A percentile compares a stretch with the other conserved stretches of the same genome.
Conservation (phyloP, 2,329 filamentous ascomycete genomes). For the Aspergillus sp. region DNA sequence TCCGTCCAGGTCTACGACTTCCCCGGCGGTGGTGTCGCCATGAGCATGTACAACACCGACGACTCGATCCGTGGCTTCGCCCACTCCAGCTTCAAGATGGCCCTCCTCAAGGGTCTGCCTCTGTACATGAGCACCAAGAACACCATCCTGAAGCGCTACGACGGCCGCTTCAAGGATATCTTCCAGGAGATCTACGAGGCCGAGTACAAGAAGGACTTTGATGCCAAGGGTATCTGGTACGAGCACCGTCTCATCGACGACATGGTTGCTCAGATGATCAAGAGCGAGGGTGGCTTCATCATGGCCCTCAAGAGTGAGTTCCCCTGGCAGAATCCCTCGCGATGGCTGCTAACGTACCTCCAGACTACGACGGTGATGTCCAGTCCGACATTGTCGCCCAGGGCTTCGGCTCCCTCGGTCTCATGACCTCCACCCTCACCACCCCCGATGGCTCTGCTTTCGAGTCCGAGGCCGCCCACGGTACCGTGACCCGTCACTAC, state of each 20-base stretch:
- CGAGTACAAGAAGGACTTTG: slow-evolving; percentile 83
- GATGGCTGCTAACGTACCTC: slow-evolving; percentile 10
- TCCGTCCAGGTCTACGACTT: slow-evolving; percentile 90
- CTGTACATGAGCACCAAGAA: slow-evolving; percentile 99
- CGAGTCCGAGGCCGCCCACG: slow-evolving; percentile 96
- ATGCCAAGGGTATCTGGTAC: slow-evolving; percentile 94
- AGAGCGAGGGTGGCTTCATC: slow-evolving; percentile 92
- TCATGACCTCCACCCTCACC: slow-evolving; percentile 97
- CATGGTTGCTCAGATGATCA: slow-evolving; percentile 99
- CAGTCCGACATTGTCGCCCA: slow-evolving; percentile 98
- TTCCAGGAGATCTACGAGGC: slow-evolving; percentile 96
- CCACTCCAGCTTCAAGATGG: slow-evolving; percentile 95
- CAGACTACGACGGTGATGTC: slow-evolving; percentile 98
- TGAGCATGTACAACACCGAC: slow-evolving; percentile 98
- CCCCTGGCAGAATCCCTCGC: neutral
- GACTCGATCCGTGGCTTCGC: slow-evolving; percentile 94
- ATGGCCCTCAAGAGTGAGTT: slow-evolving; percentile 94
- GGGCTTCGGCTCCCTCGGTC: slow-evolving; percentile 94
- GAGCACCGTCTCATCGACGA: slow-evolving; percentile 99
- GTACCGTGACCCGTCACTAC: slow-evolving; percentile 97
- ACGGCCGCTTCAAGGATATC: slow-evolving; percentile 98
- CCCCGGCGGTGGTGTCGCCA: slow-evolving; percentile 78
- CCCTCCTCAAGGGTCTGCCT: slow-evolving; percentile 81
- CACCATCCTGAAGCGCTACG: slow-evolving; percentile 98
- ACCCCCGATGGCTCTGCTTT: slow-evolving; percentile 96